A percentile compares a stretch with the other conserved stretches of the same genome.
Evolutionary conservation across 2,329 filamentous ascomycete species (phyloP).

Genomic region (Ophiostoma fasciatum): DNA sequence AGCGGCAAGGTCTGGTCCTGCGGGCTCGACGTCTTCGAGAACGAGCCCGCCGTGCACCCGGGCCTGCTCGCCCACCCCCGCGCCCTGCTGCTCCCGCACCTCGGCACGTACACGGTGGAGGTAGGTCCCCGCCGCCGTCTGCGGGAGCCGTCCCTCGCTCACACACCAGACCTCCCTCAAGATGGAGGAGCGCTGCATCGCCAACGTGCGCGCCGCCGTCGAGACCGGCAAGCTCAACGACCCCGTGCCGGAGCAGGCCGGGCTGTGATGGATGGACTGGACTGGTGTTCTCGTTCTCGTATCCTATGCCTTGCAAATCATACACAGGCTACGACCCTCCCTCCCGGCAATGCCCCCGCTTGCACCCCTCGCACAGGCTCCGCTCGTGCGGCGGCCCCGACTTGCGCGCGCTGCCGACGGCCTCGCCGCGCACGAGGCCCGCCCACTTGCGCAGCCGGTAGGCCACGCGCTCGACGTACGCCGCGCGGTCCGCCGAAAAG

Average conservation of each 20-base stretch:
- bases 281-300: too few relatives aligned
- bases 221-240: slow-evolving; percentile 1
- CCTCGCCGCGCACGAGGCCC: slow-evolving; percentile 14
- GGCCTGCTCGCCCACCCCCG: slow-evolving; percentile 42
- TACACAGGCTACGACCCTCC: too few relatives aligned
- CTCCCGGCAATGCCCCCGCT: slow-evolving; percentile 10
- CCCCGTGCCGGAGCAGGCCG: neutral
- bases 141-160: too few relatives aligned
- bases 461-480: slow-evolving; percentile 21
- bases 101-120: slow-evolving; percentile 51
- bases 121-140: too few relatives aligned
- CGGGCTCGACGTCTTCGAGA: slow-evolving; percentile 42
- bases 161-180: neutral
- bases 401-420: neutral
- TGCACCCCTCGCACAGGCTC: slow-evolving; percentile 23
- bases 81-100: slow-evolving; percentile 49
- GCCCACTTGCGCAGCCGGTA: slow-evolving; percentile 24
- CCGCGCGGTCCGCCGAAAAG: slow-evolving; percentile 15
- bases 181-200: slow-evolving; percentile 4
- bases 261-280: too few relatives aligned
- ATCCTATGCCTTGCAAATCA: too few relatives aligned
- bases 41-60: slow-evolving; percentile 45
- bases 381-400: slow-evolving; percentile 14
- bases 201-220: slow-evolving; percentile 3
- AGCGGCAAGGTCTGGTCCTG: slow-evolving; percentile 37